Percentiles rank a stretch among this genome's conserved stretches.
Conservation (phyloP, 495 filamentous ascomycete species). For the Alectoria sarmentosa region DNA sequence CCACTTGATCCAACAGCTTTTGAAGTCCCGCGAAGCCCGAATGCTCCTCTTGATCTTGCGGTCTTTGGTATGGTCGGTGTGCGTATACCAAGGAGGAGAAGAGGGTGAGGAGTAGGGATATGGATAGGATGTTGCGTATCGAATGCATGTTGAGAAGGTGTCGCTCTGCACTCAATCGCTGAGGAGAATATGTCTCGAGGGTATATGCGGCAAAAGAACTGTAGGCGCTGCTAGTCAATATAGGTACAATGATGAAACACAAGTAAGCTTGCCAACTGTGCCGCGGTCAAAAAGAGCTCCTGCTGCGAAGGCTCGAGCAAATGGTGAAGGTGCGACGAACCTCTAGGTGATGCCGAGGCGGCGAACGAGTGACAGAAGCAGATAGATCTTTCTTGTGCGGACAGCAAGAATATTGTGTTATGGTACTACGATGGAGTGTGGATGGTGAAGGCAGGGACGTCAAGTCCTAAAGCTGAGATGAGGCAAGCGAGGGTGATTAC, state of each 20-base stretch:
- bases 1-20: constrained; percentile 36
- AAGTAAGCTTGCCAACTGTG: background rate
- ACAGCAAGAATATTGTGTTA: background rate
- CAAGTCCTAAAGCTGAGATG: background rate
- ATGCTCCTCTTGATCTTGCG: constrained; percentile 11
- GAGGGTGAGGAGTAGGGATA: constrained; percentile 14
- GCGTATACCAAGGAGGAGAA: constrained; percentile 10
- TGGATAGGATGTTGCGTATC: constrained; percentile 17
- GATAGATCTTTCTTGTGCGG: background rate
- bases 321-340: background rate
- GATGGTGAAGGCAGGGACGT: background rate
- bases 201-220: background rate
- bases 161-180: constrained; percentile 1
- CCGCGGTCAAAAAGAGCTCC: background rate
- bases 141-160: constrained; percentile 20
- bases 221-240: constrained; percentile 8
- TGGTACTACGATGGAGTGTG: background rate
- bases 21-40: constrained; percentile 28
- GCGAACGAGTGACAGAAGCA: background rate
- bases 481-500: background rate
- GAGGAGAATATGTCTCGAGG: background rate
- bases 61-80: background rate
- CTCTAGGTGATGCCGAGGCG: background rate
- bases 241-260: background rate
- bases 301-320: background rate